Evolutionary conservation across 331 rosid species (phyloP).

Genomic region (Quercus lobata): DNA sequence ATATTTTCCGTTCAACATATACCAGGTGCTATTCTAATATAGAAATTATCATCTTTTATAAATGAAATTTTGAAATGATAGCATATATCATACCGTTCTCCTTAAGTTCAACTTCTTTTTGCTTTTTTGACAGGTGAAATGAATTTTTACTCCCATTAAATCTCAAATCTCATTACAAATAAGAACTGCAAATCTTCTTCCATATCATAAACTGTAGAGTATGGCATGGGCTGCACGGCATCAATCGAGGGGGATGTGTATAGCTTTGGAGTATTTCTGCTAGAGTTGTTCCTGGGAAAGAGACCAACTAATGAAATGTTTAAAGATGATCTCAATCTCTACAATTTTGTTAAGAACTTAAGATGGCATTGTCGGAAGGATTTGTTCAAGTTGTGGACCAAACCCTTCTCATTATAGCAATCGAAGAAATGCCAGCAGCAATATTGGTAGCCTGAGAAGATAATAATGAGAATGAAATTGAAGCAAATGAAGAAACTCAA

Average conservation of each 20-base stretch:
- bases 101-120: no score
- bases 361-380: not conserved
- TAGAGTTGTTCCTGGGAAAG: constrained; percentile 22
- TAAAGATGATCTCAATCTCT: constrained; percentile 14
- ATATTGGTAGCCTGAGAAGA: not conserved
- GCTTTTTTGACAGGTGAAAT: no score
- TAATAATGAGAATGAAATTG: not conserved
- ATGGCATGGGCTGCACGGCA: constrained; percentile 12
- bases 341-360: constrained; percentile 20
- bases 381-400: not conserved
- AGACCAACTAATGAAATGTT: constrained; percentile 31
- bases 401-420: not conserved
- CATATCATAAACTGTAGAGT: constrained; percentile 13
- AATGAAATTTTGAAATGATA: no score
- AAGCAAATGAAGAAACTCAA: not conserved
- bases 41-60: no score
- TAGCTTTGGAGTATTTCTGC: constrained; percentile 30
- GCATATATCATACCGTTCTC: no score
- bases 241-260: constrained; percentile 22
- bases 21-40: no score
- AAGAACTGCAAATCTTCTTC: no score
- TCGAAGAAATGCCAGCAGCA: not conserved
- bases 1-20: no score
- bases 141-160: no score
- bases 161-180: no score